Percentiles rank a stretch among this genome's conserved stretches.
Conservation (phyloP, 2,329 filamentous ascomycete species). For the Alternaria sp. region DNA sequence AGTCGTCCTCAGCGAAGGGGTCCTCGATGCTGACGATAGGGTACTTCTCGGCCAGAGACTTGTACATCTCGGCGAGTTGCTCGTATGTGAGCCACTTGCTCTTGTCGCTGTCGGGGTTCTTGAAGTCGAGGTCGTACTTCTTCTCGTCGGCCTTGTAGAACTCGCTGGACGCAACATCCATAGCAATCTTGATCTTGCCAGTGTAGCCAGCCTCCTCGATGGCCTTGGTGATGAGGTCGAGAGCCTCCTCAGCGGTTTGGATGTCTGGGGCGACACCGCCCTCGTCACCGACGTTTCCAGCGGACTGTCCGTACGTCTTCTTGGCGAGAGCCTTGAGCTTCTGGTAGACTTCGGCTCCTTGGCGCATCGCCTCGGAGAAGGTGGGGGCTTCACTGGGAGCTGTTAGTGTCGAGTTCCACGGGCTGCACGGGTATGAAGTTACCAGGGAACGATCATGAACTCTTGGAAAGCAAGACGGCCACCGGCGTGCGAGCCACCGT, state of each 20-base stretch:
- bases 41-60: conserved; percentile 88
- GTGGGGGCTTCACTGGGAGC: conserved; percentile 73
- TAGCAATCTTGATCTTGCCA: conserved; percentile 95
- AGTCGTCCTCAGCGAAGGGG: conserved; percentile 99
- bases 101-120: conserved; percentile 97
- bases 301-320: conserved; percentile 99
- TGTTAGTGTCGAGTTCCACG: conserved; percentile 22
- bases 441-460: conserved; percentile 62
- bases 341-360: conserved; percentile 98
- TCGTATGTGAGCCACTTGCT: conserved; percentile 99
- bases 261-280: conserved; percentile 99
- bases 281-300: conserved; percentile 98
- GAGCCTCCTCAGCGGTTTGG: conserved; percentile 93
- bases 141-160: conserved; percentile 97
- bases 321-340: conserved; percentile 95
- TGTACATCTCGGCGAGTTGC: conserved; percentile 92
- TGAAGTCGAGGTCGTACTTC: conserved; percentile 99
- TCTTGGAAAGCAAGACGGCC: conserved; percentile 75
- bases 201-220: conserved; percentile 96
- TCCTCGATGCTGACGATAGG: conserved; percentile 99
- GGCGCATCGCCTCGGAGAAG: conserved; percentile 95
- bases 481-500: conserved; percentile 90
- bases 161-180: conserved; percentile 98
- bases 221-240: conserved; percentile 92
- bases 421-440: conserved; percentile 23